These are phyloP conservation scores for Termitomyces sp. DNA, from an alignment of 1,284 basidiomycete genomes.

Conservation along the genomic window DNA sequence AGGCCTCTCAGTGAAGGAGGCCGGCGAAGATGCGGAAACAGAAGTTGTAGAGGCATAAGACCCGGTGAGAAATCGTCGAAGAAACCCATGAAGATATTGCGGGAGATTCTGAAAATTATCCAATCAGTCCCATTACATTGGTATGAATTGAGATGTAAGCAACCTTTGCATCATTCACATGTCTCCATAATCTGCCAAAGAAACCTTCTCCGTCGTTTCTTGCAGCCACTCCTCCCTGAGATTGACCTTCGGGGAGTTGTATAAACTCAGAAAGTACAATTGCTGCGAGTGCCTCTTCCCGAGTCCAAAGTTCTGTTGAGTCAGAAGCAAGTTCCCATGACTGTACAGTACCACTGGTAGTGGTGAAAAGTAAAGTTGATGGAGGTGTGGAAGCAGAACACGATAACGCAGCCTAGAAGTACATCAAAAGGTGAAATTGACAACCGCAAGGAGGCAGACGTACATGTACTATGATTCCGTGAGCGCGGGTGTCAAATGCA, in stretches of 20 bases:
- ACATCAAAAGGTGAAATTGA: background rate
- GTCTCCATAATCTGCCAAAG: constrained; percentile 50
- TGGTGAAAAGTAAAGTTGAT: constrained; percentile 56
- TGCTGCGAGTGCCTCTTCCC: constrained; percentile 79
- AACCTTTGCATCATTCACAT: constrained; percentile 58
- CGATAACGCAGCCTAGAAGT: constrained; percentile 8
- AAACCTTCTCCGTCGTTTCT: constrained; percentile 54
- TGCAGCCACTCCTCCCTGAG: constrained; percentile 30
- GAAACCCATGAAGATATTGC: constrained; percentile 62
- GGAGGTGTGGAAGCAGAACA: constrained; percentile 26
- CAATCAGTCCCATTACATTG: background rate
- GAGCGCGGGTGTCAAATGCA: constrained; percentile 62
- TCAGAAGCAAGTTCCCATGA: constrained; percentile 50
- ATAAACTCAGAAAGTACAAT: constrained; percentile 67
- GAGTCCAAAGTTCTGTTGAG: constrained; percentile 51
- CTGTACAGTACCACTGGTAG: constrained; percentile 77
- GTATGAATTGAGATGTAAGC: constrained; percentile 9
- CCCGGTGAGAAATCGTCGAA: constrained; percentile 68
- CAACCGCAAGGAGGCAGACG: constrained; percentile 19
- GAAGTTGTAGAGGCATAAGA: constrained; percentile 55
- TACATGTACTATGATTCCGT: constrained; percentile 75
- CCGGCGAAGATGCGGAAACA: constrained; percentile 21
- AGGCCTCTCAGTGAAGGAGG: constrained; percentile 16
- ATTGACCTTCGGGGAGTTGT: constrained; percentile 67
- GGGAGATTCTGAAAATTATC: constrained; percentile 57